These are phyloP conservation scores for Penicillium subrubescens DNA, from an alignment of 495 filamentous ascomycete genomes.

Conservation along the genomic window DNA sequence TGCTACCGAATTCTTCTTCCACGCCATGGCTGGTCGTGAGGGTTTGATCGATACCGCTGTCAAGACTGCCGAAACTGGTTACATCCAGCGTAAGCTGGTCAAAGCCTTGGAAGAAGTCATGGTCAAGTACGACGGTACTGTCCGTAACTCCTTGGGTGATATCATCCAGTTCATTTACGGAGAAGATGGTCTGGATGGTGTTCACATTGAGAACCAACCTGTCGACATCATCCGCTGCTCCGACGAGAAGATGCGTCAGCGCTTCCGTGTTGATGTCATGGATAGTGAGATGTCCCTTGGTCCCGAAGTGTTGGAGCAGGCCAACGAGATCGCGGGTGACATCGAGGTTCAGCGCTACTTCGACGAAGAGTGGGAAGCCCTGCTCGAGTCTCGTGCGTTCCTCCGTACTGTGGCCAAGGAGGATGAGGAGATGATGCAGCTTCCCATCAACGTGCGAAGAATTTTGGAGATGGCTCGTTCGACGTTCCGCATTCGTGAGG, in stretches of 20 bases:
- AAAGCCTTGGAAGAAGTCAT: constrained; percentile 98
- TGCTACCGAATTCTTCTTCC: constrained; percentile 97
- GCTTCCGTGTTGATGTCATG: constrained; percentile 95
- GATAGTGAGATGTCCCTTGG: constrained; percentile 63
- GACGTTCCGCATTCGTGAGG: constrained; percentile 86
- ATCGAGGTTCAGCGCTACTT: constrained; percentile 79
- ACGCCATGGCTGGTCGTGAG: constrained; percentile 99
- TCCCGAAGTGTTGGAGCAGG: constrained; percentile 79
- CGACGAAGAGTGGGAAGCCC: constrained; percentile 85
- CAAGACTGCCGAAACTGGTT: constrained; percentile 98
- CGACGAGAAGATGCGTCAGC: constrained; percentile 68
- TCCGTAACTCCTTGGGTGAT: constrained; percentile 94
- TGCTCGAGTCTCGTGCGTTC: constrained; percentile 72
- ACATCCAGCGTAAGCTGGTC: constrained; percentile 96
- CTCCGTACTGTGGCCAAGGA: constrained; percentile 69
- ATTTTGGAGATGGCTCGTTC: constrained; percentile 88
- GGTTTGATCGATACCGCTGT: constrained; percentile 99
- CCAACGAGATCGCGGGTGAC: constrained; percentile 84
- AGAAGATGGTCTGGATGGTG: constrained; percentile 92
- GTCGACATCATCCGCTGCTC: constrained; percentile 83
- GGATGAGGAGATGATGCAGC: constrained; percentile 78
- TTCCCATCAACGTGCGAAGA: constrained; percentile 88
- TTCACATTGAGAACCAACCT: constrained; percentile 85
- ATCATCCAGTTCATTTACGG: constrained; percentile 98
- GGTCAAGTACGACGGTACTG: constrained; percentile 96